phyloP scores from a whole-genome alignment of 225 moss, liverwort and hornwort species.

The Takakia lepidozioides region DNA sequence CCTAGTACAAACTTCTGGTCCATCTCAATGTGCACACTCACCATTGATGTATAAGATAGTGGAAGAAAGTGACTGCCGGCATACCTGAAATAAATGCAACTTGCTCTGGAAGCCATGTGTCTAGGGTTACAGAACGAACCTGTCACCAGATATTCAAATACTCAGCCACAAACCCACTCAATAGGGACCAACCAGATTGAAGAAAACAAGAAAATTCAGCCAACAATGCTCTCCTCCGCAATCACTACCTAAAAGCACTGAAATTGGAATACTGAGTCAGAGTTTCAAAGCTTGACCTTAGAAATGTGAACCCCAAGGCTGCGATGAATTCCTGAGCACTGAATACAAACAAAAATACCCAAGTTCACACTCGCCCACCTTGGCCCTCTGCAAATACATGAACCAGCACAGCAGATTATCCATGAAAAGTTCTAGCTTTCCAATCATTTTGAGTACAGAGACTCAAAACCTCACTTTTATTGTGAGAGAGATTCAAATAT shows the following conservation, averaged over 20 bases:
- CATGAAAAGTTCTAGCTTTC: too few relatives aligned
- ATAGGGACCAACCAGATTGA: too few relatives aligned
- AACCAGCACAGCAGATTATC: too few relatives aligned
- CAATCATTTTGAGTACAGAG: too few relatives aligned
- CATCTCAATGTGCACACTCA: background rate
- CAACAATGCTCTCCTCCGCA: too few relatives aligned
- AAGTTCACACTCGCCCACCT: slow-evolving; percentile 99
- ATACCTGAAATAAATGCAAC: slow-evolving; percentile 92
- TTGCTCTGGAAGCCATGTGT: slow-evolving; percentile 99
- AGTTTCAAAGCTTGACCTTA: slow-evolving; percentile 40
- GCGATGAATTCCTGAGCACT: slow-evolving; percentile 98
- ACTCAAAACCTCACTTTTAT: too few relatives aligned
- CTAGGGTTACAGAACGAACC: slow-evolving; percentile 98
- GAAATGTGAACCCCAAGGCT: slow-evolving; percentile 99
- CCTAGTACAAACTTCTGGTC: background rate
- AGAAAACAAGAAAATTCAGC: too few relatives aligned
- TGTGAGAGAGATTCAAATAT: too few relatives aligned
- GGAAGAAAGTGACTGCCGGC: background rate
- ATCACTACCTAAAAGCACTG: too few relatives aligned
- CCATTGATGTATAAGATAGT: too few relatives aligned
- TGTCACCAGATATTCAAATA: slow-evolving; percentile 6
- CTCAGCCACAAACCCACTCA: background rate
- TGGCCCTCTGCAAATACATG: slow-evolving; percentile 68
- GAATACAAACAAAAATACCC: slow-evolving; percentile 97
- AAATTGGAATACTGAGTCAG: too few relatives aligned